Percentiles rank a stretch among this genome's conserved stretches.
Conservation (phyloP, 2,329 filamentous ascomycete species). For the Alternaria consortialis region DNA sequence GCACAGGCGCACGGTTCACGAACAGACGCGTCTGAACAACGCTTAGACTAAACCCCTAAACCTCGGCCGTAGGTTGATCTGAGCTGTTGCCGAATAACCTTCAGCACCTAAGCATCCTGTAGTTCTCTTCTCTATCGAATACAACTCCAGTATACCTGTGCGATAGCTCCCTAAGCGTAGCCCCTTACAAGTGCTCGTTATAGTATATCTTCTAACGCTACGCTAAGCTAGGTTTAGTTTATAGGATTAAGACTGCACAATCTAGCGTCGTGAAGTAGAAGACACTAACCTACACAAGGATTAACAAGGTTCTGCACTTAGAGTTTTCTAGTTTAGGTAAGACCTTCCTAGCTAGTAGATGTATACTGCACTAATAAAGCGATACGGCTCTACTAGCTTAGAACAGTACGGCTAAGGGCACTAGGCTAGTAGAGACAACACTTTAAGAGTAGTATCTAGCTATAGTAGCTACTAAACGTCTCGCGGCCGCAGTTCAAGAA, state of each 20-base stretch:
- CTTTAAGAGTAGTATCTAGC: neutral
- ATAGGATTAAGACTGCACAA: neutral
- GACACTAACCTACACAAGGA: neutral
- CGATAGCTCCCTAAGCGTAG: too few species aligned
- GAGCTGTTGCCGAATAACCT: too few species aligned
- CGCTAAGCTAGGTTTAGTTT: neutral
- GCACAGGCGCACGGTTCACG: too few species aligned
- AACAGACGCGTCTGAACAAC: too few species aligned
- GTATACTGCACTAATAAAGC: neutral
- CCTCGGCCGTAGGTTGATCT: too few species aligned
- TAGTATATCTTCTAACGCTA: neutral
- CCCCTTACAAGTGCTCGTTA: neutral
- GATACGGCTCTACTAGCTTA: neutral
- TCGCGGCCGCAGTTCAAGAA: neutral
- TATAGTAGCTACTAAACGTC: too few species aligned
- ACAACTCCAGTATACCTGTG: too few species aligned
- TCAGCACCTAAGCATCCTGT: too few species aligned
- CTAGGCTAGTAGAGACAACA: neutral
- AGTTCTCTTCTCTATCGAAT: too few species aligned
- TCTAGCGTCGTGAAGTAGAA: neutral
- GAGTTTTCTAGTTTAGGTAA: neutral
- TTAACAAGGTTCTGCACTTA: neutral
- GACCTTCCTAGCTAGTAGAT: neutral
- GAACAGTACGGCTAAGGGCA: neutral
- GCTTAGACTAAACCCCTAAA: too few species aligned